Percentiles rank a stretch among this genome's conserved stretches.
Evolutionary conservation across 352 stramenopile genomes (phyloP).

Genomic region (Phytophthora syringae): DNA sequence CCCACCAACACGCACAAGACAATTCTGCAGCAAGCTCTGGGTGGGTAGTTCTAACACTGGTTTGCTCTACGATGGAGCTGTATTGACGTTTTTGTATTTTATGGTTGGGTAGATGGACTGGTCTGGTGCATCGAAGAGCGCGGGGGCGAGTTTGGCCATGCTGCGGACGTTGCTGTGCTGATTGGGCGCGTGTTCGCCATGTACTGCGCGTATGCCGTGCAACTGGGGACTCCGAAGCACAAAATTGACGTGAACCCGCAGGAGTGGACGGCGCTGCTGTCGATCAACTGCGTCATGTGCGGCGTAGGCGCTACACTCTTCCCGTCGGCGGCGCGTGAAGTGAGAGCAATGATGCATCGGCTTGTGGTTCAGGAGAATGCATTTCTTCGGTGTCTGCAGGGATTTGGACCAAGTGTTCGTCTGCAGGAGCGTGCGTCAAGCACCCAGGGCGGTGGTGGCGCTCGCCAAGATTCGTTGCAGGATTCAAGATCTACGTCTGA

Average conservation of each 20-base stretch:
- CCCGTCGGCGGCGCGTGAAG: slow-evolving; percentile 40
- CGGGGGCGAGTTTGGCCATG: slow-evolving; percentile 29
- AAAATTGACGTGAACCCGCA: slow-evolving; percentile 67
- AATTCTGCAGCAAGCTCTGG: slow-evolving; percentile 59
- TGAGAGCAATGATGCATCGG: slow-evolving; percentile 52
- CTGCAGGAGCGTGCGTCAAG: slow-evolving; percentile 2
- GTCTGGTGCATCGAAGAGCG: slow-evolving; percentile 43
- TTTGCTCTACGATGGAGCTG: not conserved
- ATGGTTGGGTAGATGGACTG: slow-evolving; percentile 42
- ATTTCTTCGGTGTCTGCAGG: slow-evolving; percentile 71
- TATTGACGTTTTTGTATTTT: too few relatives aligned
- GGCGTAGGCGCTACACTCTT: slow-evolving; percentile 29
- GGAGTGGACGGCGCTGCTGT: slow-evolving; percentile 48
- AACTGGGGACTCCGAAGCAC: slow-evolving; percentile 60
- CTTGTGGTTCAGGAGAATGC: slow-evolving; percentile 59
- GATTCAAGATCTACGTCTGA: slow-evolving; percentile 2
- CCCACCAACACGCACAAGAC: slow-evolving; percentile 60
- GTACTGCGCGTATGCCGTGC: slow-evolving; percentile 69
- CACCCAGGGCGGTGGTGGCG: not conserved
- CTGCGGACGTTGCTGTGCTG: slow-evolving; percentile 25
- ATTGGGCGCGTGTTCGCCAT: slow-evolving; percentile 63
- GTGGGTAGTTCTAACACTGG: too few relatives aligned
- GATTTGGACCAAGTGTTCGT: slow-evolving; percentile 37
- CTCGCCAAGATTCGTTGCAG: slow-evolving; percentile 1
- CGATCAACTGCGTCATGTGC: slow-evolving; percentile 42